These are phyloP conservation scores for Graphium sp. DNA, from an alignment of 2,329 filamentous ascomycete species.

Conservation along the genomic window DNA sequence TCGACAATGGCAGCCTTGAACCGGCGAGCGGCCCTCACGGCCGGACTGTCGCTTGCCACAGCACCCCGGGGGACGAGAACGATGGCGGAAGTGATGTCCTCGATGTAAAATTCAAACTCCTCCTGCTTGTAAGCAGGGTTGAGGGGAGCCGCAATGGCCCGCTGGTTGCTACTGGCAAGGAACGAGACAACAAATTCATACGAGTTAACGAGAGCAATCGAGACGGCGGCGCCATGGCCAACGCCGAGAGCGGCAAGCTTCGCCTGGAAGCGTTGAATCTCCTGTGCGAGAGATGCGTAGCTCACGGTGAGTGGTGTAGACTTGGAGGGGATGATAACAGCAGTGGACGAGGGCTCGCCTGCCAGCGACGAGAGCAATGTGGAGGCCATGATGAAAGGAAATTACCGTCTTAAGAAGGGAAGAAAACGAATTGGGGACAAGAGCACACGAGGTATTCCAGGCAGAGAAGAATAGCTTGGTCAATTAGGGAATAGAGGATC, in stretches of 20 bases:
- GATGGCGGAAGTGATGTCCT: conserved; percentile 66
- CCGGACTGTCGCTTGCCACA: conserved; percentile 47
- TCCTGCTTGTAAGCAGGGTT: conserved; percentile 81
- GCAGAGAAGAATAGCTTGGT: too few species aligned
- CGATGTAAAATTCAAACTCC: conserved; percentile 86
- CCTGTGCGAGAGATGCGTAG: conserved; percentile 48
- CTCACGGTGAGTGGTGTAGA: conserved; percentile 46
- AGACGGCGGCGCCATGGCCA: conserved; percentile 51
- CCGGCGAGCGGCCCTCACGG: conserved; percentile 60
- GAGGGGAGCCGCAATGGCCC: conserved; percentile 69
- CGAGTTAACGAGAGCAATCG: conserved; percentile 69
- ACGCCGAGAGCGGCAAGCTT: conserved; percentile 66
- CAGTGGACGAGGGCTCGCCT: conserved; percentile 27
- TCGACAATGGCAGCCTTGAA: conserved; percentile 76
- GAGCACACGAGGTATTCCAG: too few species aligned
- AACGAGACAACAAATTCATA: conserved; percentile 83
- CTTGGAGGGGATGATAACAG: conserved; percentile 58
- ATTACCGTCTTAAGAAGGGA: too few species aligned
- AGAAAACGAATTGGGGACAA: too few species aligned
- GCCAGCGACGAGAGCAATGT: conserved; percentile 34
- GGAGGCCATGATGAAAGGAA: conserved; percentile 15
- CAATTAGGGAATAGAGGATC: too few species aligned
- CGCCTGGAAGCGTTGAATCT: conserved; percentile 56
- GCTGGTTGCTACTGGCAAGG: conserved; percentile 71
- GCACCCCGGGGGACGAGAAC: conserved; percentile 60